phyloP scores from a whole-genome alignment of 2,329 filamentous ascomycete species.

The Huntiella omanensis region DNA sequence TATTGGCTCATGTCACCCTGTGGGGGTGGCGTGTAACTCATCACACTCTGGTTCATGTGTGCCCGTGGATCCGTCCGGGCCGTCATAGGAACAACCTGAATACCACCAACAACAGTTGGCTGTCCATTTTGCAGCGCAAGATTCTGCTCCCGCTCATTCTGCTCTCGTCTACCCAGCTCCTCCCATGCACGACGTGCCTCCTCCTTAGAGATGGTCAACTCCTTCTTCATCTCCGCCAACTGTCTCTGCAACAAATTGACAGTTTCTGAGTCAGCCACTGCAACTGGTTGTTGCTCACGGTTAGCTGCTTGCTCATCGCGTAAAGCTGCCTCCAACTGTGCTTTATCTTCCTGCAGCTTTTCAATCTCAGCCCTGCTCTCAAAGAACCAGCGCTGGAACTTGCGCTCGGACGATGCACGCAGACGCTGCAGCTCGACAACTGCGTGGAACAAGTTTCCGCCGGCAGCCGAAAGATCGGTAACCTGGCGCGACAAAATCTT shows the following conservation, averaged over 20 bases:
- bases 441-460: slow-evolving; percentile 91
- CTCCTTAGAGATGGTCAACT: slow-evolving; percentile 86
- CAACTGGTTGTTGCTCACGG: slow-evolving; percentile 41
- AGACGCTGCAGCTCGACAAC: slow-evolving; percentile 90
- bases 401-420: slow-evolving; percentile 84
- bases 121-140: slow-evolving; percentile 71
- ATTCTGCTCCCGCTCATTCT: slow-evolving; percentile 78
- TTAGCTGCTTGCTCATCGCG: slow-evolving; percentile 54
- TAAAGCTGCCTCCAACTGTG: slow-evolving; percentile 58
- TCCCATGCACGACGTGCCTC: slow-evolving; percentile 94
- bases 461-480: slow-evolving; percentile 89
- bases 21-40: slow-evolving; percentile 11
- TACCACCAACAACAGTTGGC: slow-evolving; percentile 75
- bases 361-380: slow-evolving; percentile 83
- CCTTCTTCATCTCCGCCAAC: slow-evolving; percentile 77
- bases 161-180: slow-evolving; percentile 79
- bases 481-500: slow-evolving; percentile 86
- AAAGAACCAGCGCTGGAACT: slow-evolving; percentile 98
- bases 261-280: slow-evolving; percentile 11
- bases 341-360: slow-evolving; percentile 63
- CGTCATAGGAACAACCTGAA: slow-evolving; percentile 84
- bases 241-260: slow-evolving; percentile 42
- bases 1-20: slow-evolving; percentile 6
- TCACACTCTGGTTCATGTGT: slow-evolving; percentile 1
- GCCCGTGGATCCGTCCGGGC: slow-evolving; percentile 32